Conservation (phyloP, 768 basidiomycete species). For the Amanita muscaria region DNA sequence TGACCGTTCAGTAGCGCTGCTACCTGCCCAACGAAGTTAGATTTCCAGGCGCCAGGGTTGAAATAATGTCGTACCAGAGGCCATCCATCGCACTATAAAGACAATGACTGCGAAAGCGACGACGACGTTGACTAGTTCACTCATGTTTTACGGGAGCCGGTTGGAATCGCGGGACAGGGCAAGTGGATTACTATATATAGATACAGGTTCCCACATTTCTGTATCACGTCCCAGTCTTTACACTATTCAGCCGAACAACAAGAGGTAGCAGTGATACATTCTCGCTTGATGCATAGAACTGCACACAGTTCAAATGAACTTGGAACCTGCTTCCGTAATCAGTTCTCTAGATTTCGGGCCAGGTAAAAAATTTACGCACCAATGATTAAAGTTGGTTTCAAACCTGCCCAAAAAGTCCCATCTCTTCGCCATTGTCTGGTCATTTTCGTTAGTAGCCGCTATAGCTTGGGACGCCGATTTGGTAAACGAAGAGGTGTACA, state of each 20-base stretch:
- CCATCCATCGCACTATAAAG: slow-evolving; percentile 70
- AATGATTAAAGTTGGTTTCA: slow-evolving; percentile 91
- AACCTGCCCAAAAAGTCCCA: slow-evolving; percentile 88
- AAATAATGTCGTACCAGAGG: slow-evolving; percentile 38
- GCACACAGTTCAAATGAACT: slow-evolving; percentile 75
- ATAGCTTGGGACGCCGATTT: slow-evolving; percentile 74
- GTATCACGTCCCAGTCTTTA: slow-evolving; percentile 35
- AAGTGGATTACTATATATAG: too few relatives aligned
- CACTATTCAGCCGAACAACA: slow-evolving; percentile 57
- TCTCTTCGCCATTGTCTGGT: slow-evolving; percentile 65
- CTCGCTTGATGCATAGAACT: slow-evolving; percentile 90
- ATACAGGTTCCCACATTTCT: too few relatives aligned
- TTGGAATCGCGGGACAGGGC: too few relatives aligned
- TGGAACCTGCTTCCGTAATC: slow-evolving; percentile 53
- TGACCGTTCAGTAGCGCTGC: slow-evolving; percentile 29
- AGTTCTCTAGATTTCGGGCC: neutral
- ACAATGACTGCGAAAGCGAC: slow-evolving; percentile 81
- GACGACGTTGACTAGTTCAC: slow-evolving; percentile 75
- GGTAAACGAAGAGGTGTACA: slow-evolving; percentile 75
- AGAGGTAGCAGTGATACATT: slow-evolving; percentile 85
- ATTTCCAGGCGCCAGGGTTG: too few relatives aligned
- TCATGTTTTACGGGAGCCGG: too few relatives aligned
- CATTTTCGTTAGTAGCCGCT: slow-evolving; percentile 46
- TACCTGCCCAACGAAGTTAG: too few relatives aligned
- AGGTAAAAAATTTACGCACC: slow-evolving; percentile 52